These are phyloP conservation scores for Eucalyptus marginata DNA, from an alignment of 345 rosid genomes.

Conservation along the genomic window DNA sequence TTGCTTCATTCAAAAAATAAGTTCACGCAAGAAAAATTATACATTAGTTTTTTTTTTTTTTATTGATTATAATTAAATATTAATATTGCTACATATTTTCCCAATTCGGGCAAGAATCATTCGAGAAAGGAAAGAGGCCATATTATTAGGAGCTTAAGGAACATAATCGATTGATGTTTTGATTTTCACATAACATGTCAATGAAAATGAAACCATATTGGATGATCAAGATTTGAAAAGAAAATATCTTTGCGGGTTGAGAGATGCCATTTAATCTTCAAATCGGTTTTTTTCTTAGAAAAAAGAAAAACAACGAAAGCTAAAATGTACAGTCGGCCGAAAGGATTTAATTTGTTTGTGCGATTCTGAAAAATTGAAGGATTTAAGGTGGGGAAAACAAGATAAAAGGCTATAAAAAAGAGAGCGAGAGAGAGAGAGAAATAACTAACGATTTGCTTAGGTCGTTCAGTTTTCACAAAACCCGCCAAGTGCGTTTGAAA, in stretches of 20 bases:
- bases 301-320: neutral
- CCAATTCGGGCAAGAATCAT: neutral
- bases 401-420: neutral
- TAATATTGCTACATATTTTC: neutral
- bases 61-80: too few relatives aligned
- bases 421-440: too few relatives aligned
- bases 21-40: neutral
- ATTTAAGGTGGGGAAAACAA: neutral
- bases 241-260: accelerated
- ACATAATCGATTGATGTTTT: accelerated
- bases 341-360: neutral
- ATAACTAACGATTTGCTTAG: neutral
- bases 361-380: neutral
- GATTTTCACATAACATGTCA: neutral
- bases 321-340: neutral
- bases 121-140: neutral
- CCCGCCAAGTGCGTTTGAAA: neutral
- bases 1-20: neutral
- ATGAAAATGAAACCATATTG: accelerated
- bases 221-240: neutral
- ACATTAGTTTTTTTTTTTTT: accelerated
- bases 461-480: neutral
- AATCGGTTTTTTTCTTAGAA: accelerated
- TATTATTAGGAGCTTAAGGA: neutral
- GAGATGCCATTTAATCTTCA: neutral